Conservation (phyloP, 129 eudicot species). For the Flaveria ramosissima region DNA sequence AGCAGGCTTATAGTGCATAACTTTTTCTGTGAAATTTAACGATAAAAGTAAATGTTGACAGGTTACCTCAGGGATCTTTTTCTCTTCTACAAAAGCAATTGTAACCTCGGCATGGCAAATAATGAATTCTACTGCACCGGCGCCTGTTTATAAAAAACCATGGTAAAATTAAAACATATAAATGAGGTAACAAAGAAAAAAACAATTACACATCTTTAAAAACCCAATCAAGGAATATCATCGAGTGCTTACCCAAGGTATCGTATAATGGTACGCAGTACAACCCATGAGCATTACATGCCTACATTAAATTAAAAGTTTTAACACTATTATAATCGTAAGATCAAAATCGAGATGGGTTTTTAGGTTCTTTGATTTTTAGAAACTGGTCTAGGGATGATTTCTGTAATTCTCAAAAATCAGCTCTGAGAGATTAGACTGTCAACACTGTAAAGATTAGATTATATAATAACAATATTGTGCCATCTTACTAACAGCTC, state of each 20-base stretch:
- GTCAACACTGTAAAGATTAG: neutral
- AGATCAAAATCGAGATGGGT: neutral
- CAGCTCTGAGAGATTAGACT: neutral
- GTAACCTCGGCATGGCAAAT: constrained; percentile 88
- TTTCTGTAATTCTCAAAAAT: constrained; percentile 1
- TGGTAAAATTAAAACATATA: neutral
- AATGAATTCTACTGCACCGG: constrained; percentile 90
- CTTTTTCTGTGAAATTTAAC: neutral
- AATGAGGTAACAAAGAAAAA: neutral
- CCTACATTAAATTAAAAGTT: constrained; percentile 55
- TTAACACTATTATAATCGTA: constrained; percentile 16
- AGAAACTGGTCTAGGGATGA: neutral
- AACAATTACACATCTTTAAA: neutral
- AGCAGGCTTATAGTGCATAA: neutral
- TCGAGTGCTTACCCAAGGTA: constrained; percentile 62
- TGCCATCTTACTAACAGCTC: neutral
- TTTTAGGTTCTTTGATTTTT: neutral
- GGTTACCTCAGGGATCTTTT: constrained; percentile 78
- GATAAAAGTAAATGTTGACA: neutral
- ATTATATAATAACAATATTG: neutral
- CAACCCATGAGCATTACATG: constrained; percentile 95
- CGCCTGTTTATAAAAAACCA: constrained; percentile 53
- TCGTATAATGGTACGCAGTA: constrained; percentile 91
- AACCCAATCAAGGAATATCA: neutral
- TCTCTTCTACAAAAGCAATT: constrained; percentile 83